Percentiles rank a stretch among this genome's conserved stretches.
Evolutionary conservation across 2,329 filamentous ascomycete genomes (phyloP).

Genomic region (Fusarium domesticum): DNA sequence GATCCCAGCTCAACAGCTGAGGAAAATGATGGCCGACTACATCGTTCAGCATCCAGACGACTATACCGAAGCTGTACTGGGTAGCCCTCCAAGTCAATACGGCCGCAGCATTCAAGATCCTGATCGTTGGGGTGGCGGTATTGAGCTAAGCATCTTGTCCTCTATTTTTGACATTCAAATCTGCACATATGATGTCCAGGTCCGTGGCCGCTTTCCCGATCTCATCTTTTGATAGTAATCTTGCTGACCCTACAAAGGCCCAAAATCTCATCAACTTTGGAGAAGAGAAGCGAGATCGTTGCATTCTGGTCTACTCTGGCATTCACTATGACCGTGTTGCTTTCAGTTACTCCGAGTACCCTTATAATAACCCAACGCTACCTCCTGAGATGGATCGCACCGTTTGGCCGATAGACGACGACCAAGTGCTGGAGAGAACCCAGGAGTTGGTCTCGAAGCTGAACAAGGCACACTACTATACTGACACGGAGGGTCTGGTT

Average conservation of each 20-base stretch:
- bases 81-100: constrained; percentile 69
- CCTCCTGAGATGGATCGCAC: constrained; percentile 72
- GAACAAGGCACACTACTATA: constrained; percentile 74
- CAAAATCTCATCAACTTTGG: constrained; percentile 62
- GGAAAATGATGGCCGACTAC: constrained; percentile 72
- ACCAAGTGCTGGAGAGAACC: constrained; percentile 70
- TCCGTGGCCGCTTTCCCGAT: constrained; percentile 16
- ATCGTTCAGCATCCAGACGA: constrained; percentile 71
- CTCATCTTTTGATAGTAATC: neutral
- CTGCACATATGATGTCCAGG: constrained; percentile 75
- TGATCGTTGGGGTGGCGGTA: constrained; percentile 86
- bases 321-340: constrained; percentile 93
- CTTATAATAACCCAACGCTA: constrained; percentile 52
- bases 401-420: constrained; percentile 51
- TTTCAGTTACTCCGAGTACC: constrained; percentile 61
- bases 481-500: constrained; percentile 77
- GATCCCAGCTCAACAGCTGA: constrained; percentile 54
- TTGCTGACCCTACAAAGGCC: constrained; percentile 20
- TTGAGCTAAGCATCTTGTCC: constrained; percentile 82
- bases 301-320: constrained; percentile 83
- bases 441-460: constrained; percentile 63
- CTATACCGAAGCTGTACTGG: constrained; percentile 75
- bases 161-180: constrained; percentile 84
- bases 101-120: constrained; percentile 76
- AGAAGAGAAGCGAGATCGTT: constrained; percentile 65